Conservation (phyloP, 164 flowering plant species). For the Magnolia changhungtana region DNA sequence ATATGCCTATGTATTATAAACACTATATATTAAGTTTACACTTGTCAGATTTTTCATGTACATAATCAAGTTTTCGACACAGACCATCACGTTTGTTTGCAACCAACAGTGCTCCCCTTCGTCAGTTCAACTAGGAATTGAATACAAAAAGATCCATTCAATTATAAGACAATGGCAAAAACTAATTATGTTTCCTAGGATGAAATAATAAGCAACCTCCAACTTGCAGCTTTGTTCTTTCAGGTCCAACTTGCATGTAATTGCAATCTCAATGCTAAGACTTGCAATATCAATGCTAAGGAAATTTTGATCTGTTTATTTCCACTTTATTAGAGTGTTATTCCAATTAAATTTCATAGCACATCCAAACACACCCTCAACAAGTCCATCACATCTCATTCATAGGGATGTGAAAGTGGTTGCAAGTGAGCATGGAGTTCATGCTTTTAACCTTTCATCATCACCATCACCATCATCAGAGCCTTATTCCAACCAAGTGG, state of each 20-base stretch:
- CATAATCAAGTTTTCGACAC: not conserved
- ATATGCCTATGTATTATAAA: not conserved
- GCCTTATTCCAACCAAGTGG: too few species aligned
- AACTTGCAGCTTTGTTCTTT: too few species aligned
- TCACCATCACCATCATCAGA: too few species aligned
- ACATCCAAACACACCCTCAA: not conserved
- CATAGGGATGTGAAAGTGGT: not conserved
- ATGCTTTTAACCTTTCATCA: too few species aligned
- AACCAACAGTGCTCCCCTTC: too few species aligned
- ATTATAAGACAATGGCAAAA: too few species aligned
- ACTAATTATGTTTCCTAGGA: too few species aligned
- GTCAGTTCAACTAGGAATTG: too few species aligned
- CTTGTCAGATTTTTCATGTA: not conserved
- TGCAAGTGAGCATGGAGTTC: not conserved
- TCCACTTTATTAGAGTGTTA: not conserved
- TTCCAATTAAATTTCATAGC: not conserved
- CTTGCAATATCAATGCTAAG: not conserved
- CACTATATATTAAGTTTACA: constrained; percentile 2
- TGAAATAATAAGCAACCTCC: too few species aligned
- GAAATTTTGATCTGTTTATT: not conserved
- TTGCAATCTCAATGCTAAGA: not conserved
- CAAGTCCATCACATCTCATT: not conserved
- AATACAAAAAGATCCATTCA: too few species aligned
- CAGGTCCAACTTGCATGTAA: not conserved
- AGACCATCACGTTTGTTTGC: not conserved